These are phyloP conservation scores for Phytophthora syringae DNA, from an alignment of 352 stramenopile genomes.

Conservation along the genomic window DNA sequence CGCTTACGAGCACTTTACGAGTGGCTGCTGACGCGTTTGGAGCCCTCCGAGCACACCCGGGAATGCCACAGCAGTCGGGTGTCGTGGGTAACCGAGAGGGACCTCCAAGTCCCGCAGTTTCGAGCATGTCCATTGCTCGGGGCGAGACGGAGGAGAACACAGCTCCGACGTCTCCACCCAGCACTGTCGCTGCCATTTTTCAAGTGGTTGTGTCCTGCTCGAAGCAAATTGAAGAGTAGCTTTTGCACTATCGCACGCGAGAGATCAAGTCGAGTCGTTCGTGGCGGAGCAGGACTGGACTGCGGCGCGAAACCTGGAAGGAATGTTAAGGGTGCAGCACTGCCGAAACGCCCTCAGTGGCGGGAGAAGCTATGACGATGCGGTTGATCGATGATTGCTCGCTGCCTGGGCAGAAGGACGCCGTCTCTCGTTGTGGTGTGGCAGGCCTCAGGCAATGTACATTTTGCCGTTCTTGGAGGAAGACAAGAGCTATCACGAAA, in stretches of 20 bases:
- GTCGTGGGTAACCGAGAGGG: slow-evolving; percentile 11
- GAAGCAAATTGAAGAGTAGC: slow-evolving; percentile 32
- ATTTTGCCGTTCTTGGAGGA: too few relatives aligned
- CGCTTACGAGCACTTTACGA: slow-evolving; percentile 35
- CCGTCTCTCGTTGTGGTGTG: too few relatives aligned
- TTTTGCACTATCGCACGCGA: too few relatives aligned
- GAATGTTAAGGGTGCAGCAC: slow-evolving; percentile 33
- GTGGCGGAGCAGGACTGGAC: neutral
- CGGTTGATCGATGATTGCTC: neutral
- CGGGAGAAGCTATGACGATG: slow-evolving; percentile 12
- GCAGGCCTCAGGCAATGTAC: too few relatives aligned
- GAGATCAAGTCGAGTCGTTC: slow-evolving; percentile 17
- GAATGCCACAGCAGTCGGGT: slow-evolving; percentile 18
- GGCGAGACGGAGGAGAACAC: slow-evolving; percentile 23
- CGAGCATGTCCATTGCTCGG: slow-evolving; percentile 29
- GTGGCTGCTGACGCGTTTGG: slow-evolving; percentile 1
- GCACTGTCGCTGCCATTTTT: slow-evolving; percentile 21
- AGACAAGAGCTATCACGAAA: too few relatives aligned
- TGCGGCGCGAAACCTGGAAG: slow-evolving; percentile 23
- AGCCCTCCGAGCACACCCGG: slow-evolving; percentile 8
- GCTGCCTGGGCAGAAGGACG: too few relatives aligned
- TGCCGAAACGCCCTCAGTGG: slow-evolving; percentile 17
- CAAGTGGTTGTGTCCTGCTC: slow-evolving; percentile 1
- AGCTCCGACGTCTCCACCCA: neutral
- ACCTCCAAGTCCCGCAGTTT: slow-evolving; percentile 29